These are phyloP conservation scores for Boletus semigastroideus DNA, from an alignment of 1,284 basidiomycete species.

Conservation along the genomic window DNA sequence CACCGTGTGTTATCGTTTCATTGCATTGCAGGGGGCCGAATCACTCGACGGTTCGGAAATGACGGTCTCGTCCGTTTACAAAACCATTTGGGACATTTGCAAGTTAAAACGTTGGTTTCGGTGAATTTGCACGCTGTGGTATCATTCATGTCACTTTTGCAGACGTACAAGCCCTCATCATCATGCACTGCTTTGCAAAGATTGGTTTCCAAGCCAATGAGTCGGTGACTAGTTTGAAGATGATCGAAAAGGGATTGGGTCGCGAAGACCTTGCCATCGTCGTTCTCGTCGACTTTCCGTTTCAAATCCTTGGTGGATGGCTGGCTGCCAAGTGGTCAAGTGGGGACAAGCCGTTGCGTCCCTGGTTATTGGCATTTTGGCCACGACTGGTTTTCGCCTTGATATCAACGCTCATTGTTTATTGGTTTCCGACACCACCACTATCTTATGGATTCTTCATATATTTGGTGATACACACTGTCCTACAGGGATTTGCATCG, in stretches of 20 bases:
- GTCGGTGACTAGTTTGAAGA: constrained; percentile 88
- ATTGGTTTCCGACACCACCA: constrained; percentile 80
- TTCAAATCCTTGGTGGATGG: constrained; percentile 96
- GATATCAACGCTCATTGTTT: constrained; percentile 79
- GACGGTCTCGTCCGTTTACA: constrained; percentile 89
- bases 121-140: neutral
- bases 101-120: constrained; percentile 74
- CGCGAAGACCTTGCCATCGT: constrained; percentile 95
- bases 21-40: constrained; percentile 62
- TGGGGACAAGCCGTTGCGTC: constrained; percentile 71
- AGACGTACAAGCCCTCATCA: constrained; percentile 91
- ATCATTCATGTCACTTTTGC: constrained; percentile 7
- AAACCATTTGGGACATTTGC: constrained; percentile 93
- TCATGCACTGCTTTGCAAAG: constrained; percentile 91
- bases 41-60: constrained; percentile 77
- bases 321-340: constrained; percentile 92
- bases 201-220: constrained; percentile 97
- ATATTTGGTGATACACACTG: constrained; percentile 78
- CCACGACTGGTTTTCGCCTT: constrained; percentile 77
- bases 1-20: constrained; percentile 7
- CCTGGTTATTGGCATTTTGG: constrained; percentile 94
- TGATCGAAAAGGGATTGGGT: constrained; percentile 95
- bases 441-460: constrained; percentile 80
- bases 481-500: constrained; percentile 85
- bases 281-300: constrained; percentile 96